A percentile compares a stretch with the other conserved stretches of the same genome.
phyloP scores from a whole-genome alignment of 805 yeast species.

The Suhomyces canberraensis region DNA sequence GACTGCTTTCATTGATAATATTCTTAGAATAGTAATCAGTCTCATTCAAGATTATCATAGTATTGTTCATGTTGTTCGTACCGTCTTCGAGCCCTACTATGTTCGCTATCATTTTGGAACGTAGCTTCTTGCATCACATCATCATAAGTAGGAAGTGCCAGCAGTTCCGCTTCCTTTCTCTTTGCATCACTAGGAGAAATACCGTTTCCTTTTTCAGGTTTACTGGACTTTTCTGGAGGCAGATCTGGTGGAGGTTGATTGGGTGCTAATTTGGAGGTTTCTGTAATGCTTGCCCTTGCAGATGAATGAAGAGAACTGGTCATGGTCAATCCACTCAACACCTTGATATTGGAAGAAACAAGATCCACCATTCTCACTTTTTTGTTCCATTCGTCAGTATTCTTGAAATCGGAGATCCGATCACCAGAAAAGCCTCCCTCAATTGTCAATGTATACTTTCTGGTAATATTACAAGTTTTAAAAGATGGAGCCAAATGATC shows the following conservation, averaged over 20 bases:
- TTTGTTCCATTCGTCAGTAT: conserved; percentile 12
- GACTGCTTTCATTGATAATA: too few relatives aligned
- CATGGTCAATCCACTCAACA: conserved; percentile 32
- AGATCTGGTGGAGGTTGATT: not conserved
- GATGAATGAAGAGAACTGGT: conserved; percentile 24
- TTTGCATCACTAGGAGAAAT: not conserved
- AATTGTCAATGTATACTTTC: conserved; percentile 40
- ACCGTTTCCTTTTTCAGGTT: too few relatives aligned
- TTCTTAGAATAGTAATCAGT: too few relatives aligned
- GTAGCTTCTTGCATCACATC: conserved; percentile 31
- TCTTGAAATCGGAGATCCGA: conserved; percentile 17
- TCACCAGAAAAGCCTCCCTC: conserved; percentile 27
- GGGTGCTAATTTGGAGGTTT: not conserved
- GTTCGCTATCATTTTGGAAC: conserved; percentile 31
- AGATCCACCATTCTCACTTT: conserved; percentile 30
- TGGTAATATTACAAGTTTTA: conserved; percentile 50
- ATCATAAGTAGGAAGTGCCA: conserved; percentile 34
- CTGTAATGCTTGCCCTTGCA: conserved; percentile 16
- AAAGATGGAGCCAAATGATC: conserved; percentile 52
- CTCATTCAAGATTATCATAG: conserved; percentile 18
- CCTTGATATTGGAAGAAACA: conserved; percentile 27
- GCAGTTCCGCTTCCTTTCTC: not conserved
- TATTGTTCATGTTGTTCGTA: conserved; percentile 31
- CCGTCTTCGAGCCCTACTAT: conserved; percentile 30
- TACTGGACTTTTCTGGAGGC: not conserved